A percentile compares a stretch with the other conserved stretches of the same genome.
Conservation (phyloP, 2,329 filamentous ascomycete genomes). For the Stachybotrys elegans region DNA sequence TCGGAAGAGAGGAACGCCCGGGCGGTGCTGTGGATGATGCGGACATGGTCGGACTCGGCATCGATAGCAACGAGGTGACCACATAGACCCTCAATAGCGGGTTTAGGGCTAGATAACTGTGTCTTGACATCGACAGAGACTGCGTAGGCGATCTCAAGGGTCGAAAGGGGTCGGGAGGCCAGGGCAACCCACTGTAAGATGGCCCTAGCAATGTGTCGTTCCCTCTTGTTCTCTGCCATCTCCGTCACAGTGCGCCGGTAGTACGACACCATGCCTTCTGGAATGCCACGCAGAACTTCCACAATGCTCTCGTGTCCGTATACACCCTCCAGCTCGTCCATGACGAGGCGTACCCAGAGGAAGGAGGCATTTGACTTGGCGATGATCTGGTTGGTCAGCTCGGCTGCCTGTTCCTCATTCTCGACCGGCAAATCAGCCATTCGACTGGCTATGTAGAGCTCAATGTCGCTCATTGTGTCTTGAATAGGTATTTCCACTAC, state of each 20-base stretch:
- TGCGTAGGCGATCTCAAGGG: conserved; percentile 20
- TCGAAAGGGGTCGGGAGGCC: conserved; percentile 13
- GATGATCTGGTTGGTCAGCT: conserved; percentile 15
- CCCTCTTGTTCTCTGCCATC: conserved; percentile 21
- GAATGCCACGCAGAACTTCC: conserved; percentile 22
- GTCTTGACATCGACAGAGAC: conserved; percentile 20
- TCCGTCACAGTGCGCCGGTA: conserved; percentile 13
- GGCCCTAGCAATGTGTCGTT: conserved; percentile 19
- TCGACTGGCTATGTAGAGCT: conserved; percentile 15
- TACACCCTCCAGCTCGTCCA: conserved; percentile 21
- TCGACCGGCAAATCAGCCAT: conserved; percentile 12
- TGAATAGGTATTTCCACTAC: conserved; percentile 4
- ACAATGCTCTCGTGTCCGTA: conserved; percentile 18
- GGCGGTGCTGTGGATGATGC: conserved; percentile 22
- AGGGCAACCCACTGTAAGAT: conserved; percentile 22
- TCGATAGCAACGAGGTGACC: conserved; percentile 24
- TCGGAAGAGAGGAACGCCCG: conserved; percentile 20
- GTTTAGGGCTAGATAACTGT: conserved; percentile 12
- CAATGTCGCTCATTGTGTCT: conserved; percentile 20
- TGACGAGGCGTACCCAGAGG: conserved; percentile 24
- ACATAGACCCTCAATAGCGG: conserved; percentile 19
- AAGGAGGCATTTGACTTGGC: conserved; percentile 23
- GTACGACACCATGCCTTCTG: conserved; percentile 24
- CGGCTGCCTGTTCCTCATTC: conserved; percentile 4
- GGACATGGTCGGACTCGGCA: conserved; percentile 8